These are phyloP conservation scores for Brassica napus DNA, from an alignment of 345 rosid species.

Conservation along the genomic window DNA sequence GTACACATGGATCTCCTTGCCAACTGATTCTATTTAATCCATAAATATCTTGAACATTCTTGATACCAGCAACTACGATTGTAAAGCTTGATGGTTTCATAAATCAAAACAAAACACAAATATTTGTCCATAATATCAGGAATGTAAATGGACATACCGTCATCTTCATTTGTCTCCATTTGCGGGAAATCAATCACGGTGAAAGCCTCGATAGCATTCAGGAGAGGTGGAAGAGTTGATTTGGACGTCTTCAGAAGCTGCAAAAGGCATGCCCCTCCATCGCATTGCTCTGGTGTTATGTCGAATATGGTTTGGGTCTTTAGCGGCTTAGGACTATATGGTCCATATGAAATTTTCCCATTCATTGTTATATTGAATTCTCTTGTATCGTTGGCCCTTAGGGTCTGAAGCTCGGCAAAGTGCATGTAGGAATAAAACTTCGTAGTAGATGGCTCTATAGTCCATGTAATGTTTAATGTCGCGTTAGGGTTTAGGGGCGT, in stretches of 20 bases:
- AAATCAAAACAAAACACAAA: background rate
- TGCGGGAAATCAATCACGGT: background rate
- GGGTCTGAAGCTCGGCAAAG: conserved; percentile 51
- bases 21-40: background rate
- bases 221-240: background rate
- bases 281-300: background rate
- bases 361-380: conserved; percentile 42
- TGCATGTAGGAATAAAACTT: conserved; percentile 35
- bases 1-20: background rate
- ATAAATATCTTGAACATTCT: background rate
- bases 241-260: background rate
- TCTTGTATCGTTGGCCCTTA: conserved; percentile 47
- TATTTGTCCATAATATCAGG: background rate
- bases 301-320: conserved; percentile 19
- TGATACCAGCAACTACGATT: conserved; percentile 2
- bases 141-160: background rate
- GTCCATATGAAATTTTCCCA: conserved; percentile 40
- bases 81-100: background rate
- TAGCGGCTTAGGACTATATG: conserved; percentile 36
- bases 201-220: background rate
- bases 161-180: conserved; percentile 4
- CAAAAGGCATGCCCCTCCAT: background rate
- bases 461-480: conserved; percentile 20
- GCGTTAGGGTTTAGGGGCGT: background rate
- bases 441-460: background rate